Percentiles rank a stretch among this genome's conserved stretches.
Conservation (phyloP, 805 yeast species). For the Babjeviella inositovora region DNA sequence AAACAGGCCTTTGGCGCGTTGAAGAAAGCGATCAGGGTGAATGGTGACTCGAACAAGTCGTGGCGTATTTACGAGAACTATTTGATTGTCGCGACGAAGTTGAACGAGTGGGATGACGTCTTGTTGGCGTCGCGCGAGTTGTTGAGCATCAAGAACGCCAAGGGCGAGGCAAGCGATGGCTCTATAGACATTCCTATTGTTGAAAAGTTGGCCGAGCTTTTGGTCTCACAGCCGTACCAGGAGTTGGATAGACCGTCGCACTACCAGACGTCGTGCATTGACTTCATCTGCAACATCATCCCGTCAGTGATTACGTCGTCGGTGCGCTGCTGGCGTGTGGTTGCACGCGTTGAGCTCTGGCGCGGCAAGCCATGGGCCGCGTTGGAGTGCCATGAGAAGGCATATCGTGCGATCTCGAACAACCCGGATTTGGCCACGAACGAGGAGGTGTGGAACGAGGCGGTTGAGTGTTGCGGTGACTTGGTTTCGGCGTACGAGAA, state of each 20-base stretch:
- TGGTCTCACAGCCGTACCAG: conserved; percentile 36
- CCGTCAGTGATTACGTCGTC: conserved; percentile 56
- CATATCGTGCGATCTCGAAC: conserved; percentile 56
- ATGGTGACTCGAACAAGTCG: conserved; percentile 50
- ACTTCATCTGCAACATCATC: conserved; percentile 50
- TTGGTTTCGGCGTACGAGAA: conserved; percentile 76
- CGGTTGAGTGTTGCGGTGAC: conserved; percentile 66
- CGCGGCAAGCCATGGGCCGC: conserved; percentile 78
- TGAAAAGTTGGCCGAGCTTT: conserved; percentile 53
- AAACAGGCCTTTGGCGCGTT: conserved; percentile 78
- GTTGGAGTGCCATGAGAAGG: conserved; percentile 73
- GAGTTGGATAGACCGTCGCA: conserved; percentile 25
- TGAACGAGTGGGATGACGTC: conserved; percentile 84
- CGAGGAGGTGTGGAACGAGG: conserved; percentile 56
- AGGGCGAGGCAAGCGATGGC: conserved; percentile 38
- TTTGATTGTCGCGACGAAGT: conserved; percentile 62
- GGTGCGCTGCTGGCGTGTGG: conserved; percentile 63
- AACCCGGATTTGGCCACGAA: conserved; percentile 47
- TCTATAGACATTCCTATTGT: conserved; percentile 63
- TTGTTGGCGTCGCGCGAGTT: conserved; percentile 56
- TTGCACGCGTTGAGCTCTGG: conserved; percentile 83
- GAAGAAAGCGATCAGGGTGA: conserved; percentile 57
- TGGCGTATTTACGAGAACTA: conserved; percentile 91
- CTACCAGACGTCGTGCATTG: conserved; percentile 56
- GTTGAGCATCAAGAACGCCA: conserved; percentile 36